A percentile compares a stretch with the other conserved stretches of the same genome.
phyloP scores from a whole-genome alignment of 1,284 basidiomycete species.

The Moniliophthora roreri region DNA sequence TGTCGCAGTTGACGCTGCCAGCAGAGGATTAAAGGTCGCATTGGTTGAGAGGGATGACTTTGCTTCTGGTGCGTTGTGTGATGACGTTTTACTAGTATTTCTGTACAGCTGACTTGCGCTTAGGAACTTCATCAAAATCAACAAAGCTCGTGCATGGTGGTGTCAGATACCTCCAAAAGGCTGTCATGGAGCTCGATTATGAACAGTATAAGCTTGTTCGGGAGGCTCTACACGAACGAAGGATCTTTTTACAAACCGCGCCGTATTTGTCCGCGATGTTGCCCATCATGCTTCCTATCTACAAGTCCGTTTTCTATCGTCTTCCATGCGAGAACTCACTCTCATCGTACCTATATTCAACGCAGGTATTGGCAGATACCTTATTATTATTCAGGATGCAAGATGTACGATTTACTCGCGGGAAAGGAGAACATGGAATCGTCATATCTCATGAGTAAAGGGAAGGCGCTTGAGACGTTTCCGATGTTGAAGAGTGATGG shows the following conservation, averaged over 20 bases:
- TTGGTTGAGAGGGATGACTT: slow-evolving; percentile 95
- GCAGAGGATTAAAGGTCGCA: slow-evolving; percentile 89
- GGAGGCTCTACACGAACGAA: slow-evolving; percentile 92
- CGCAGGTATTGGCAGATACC: slow-evolving; percentile 93
- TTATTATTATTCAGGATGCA: slow-evolving; percentile 95
- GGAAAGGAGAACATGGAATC: slow-evolving; percentile 97
- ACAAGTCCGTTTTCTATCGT: slow-evolving; percentile 56
- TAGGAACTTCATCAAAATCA: slow-evolving; percentile 94
- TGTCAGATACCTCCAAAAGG: slow-evolving; percentile 96
- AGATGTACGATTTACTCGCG: slow-evolving; percentile 94
- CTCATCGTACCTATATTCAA: slow-evolving; percentile 10
- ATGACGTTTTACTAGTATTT: not conserved
- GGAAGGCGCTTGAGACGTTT: slow-evolving; percentile 92
- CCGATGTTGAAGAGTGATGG: slow-evolving; percentile 96
- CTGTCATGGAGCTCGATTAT: slow-evolving; percentile 94
- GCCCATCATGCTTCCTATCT: slow-evolving; percentile 93
- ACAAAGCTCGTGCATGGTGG: slow-evolving; percentile 99
- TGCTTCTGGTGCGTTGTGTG: slow-evolving; percentile 61
- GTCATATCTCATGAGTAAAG: slow-evolving; percentile 92
- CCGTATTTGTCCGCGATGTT: slow-evolving; percentile 92
- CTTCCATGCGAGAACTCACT: too few relatives aligned
- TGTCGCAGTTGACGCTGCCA: slow-evolving; percentile 92
- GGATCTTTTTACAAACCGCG: slow-evolving; percentile 93
- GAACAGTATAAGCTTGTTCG: slow-evolving; percentile 95
- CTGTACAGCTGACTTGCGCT: not conserved